These are phyloP conservation scores for Pseudognaphalium luteoalbum DNA, from an alignment of 129 eudicot species.

Conservation along the genomic window DNA sequence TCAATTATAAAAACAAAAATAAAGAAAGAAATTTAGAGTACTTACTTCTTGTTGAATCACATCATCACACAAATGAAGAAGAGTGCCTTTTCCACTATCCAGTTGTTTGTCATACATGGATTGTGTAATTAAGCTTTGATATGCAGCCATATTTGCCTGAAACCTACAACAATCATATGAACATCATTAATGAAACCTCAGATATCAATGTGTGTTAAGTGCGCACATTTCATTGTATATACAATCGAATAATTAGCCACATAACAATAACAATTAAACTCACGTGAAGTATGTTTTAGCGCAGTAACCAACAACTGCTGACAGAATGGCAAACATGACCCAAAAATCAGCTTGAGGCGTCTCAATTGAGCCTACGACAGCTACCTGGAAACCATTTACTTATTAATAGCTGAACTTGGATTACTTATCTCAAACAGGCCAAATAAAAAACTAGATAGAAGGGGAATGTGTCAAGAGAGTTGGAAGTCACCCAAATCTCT, in stretches of 20 bases:
- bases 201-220: neutral
- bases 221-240: neutral
- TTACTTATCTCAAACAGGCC: neutral
- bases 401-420: neutral
- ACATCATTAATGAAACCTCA: slow-evolving; percentile 10
- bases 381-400: slow-evolving; percentile 51
- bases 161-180: slow-evolving; percentile 52
- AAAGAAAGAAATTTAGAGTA: neutral
- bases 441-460: too few species aligned
- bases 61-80: slow-evolving; percentile 97
- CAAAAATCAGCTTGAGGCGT: slow-evolving; percentile 90
- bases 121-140: slow-evolving; percentile 84
- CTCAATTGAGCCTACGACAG: slow-evolving; percentile 76
- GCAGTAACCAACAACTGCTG: slow-evolving; percentile 84
- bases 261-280: slow-evolving; percentile 24
- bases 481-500: neutral
- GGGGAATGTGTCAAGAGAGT: neutral
- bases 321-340: slow-evolving; percentile 91
- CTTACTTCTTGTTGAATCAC: slow-evolving; percentile 98
- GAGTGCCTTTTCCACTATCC: slow-evolving; percentile 98
- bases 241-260: neutral
- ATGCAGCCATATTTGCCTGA: slow-evolving; percentile 81
- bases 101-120: slow-evolving; percentile 98
- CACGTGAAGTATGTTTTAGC: slow-evolving; percentile 97
- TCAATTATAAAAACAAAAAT: neutral